These are phyloP conservation scores for Chamaecyparis obtusa DNA, from an alignment of 75 land plant genomes.

Conservation along the genomic window DNA sequence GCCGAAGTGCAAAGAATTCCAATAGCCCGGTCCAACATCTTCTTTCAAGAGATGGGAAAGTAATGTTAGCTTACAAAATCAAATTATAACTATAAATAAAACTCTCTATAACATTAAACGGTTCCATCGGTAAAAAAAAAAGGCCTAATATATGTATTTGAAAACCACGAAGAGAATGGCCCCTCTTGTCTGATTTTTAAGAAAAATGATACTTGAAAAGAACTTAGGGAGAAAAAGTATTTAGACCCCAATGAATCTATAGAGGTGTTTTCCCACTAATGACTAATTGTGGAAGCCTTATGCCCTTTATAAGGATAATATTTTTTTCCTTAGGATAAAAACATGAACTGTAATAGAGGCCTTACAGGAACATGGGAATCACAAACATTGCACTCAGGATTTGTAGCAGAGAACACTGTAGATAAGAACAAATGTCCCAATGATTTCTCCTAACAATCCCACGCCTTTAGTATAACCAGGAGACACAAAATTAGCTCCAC, in stretches of 20 bases:
- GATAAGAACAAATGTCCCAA: slow-evolving; percentile 37
- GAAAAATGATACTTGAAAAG: neutral
- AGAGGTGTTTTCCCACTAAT: no score
- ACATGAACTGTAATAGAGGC: neutral
- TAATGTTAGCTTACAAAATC: neutral
- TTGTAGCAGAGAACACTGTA: slow-evolving; percentile 23
- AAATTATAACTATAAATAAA: no score
- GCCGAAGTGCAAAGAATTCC: no score
- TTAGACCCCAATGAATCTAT: no score
- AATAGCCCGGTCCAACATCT: neutral
- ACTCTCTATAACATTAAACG: no score
- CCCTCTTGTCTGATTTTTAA: neutral
- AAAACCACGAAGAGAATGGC: neutral
- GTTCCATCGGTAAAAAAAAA: neutral
- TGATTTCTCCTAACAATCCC: slow-evolving; percentile 41
- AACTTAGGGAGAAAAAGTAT: no score
- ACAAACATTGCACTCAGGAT: slow-evolving; percentile 22
- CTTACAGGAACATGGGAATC: slow-evolving; percentile 34
- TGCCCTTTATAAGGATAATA: no score
- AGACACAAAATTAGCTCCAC: slow-evolving; percentile 38
- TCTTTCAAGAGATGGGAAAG: neutral
- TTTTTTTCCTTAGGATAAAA: neutral
- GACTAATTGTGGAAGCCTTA: no score
- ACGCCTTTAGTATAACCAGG: slow-evolving; percentile 42
- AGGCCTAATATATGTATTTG: neutral